A percentile compares a stretch with the other conserved stretches of the same genome.
Conservation (phyloP, 2,329 filamentous ascomycete species). For the Cryphonectria carpinicola region DNA sequence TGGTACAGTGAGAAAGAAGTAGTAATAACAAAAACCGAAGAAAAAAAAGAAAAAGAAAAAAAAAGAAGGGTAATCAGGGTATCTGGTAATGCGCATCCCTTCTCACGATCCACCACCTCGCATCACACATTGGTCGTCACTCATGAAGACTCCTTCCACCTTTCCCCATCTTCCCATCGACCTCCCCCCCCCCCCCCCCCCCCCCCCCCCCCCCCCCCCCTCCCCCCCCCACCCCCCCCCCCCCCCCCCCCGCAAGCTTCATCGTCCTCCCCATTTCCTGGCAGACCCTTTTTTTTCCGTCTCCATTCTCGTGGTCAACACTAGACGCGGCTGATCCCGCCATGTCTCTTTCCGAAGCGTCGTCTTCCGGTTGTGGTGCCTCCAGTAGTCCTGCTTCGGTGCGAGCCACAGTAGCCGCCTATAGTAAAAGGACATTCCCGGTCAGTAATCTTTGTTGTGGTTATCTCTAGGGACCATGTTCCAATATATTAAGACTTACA, state of each 20-base stretch:
- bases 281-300: not conserved
- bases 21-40: not conserved
- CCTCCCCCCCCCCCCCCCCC: too few relatives aligned
- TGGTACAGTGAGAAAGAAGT: not conserved
- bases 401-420: constrained; percentile 16
- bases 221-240: too few relatives aligned
- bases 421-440: too few relatives aligned
- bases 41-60: not conserved
- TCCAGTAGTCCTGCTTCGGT: not conserved
- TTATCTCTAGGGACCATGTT: not conserved
- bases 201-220: too few relatives aligned
- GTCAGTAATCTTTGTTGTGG: not conserved
- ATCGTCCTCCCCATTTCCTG: not conserved
- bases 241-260: too few relatives aligned
- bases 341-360: not conserved
- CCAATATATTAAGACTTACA: too few relatives aligned
- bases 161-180: too few relatives aligned
- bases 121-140: not conserved
- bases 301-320: not conserved
- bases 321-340: constrained; percentile 7
- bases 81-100: constrained; percentile 6
- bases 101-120: not conserved
- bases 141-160: not conserved
- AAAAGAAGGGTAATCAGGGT: not conserved
- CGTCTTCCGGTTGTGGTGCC: not conserved